Evolutionary conservation across 768 basidiomycete genomes (phyloP).

Genomic region (Candolleomyces aberdarensis): DNA sequence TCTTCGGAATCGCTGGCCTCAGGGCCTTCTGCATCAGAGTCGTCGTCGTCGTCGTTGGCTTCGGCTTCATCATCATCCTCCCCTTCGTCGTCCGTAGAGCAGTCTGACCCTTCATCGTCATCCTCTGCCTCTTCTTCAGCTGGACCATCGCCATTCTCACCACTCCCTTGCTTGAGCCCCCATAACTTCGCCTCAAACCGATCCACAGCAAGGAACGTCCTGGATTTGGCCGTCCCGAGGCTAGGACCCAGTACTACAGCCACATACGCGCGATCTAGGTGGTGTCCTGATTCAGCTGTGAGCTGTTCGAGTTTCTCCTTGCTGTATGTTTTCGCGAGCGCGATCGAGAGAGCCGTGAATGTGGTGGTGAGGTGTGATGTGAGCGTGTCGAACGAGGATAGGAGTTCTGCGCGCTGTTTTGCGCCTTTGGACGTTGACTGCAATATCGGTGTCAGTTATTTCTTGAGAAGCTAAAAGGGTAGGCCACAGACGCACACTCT

Average conservation of each 20-base stretch:
- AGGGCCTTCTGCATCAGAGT: constrained; percentile 15
- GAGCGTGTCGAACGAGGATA: constrained; percentile 67
- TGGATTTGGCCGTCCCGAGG: constrained; percentile 55
- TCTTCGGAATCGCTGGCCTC: constrained; percentile 18
- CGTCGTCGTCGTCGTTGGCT: constrained; percentile 7
- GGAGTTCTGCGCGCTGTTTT: constrained; percentile 59
- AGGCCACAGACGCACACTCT: constrained; percentile 32
- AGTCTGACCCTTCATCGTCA: constrained; percentile 19
- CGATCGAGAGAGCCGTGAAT: constrained; percentile 68
- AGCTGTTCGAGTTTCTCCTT: constrained; percentile 2
- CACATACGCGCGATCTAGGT: constrained; percentile 45
- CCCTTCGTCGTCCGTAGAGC: constrained; percentile 26
- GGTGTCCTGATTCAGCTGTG: neutral
- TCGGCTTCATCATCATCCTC: constrained; percentile 20
- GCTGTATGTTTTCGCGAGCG: constrained; percentile 39
- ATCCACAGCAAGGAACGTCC: constrained; percentile 61
- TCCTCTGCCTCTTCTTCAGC: constrained; percentile 21
- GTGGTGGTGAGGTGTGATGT: constrained; percentile 73
- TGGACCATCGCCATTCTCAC: constrained; percentile 20
- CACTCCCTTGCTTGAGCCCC: constrained; percentile 32
- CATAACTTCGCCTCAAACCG: constrained; percentile 52
- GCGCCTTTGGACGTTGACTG: constrained; percentile 46
- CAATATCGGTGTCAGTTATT: neutral
- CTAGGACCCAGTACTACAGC: constrained; percentile 67
- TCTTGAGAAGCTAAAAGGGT: neutral